Evolutionary conservation across 129 eudicot genomes (phyloP).

Genomic region (Flaveria brownii): DNA sequence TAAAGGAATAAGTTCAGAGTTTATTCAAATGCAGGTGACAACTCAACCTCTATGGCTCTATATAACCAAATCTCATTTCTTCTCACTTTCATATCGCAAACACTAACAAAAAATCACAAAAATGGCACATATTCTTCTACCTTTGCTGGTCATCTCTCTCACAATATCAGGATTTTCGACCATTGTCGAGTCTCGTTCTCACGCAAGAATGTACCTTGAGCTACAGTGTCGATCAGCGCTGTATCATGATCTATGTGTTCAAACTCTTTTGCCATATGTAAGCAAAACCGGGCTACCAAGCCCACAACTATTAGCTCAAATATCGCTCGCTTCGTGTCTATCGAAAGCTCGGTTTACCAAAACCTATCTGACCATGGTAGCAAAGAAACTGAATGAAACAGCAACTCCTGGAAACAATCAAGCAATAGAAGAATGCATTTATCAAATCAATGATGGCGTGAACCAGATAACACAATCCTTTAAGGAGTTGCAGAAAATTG

Average conservation of each 20-base stretch:
- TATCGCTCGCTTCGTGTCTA: slow-evolving; percentile 53
- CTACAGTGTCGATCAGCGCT: slow-evolving; percentile 49
- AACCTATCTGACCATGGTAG: slow-evolving; percentile 43
- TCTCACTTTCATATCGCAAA: slow-evolving; percentile 27
- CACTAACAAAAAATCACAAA: slow-evolving; percentile 20
- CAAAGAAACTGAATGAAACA: slow-evolving; percentile 33
- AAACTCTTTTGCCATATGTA: slow-evolving; percentile 39
- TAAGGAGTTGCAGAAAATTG: slow-evolving; percentile 44
- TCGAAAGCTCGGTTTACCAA: slow-evolving; percentile 48
- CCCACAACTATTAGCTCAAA: slow-evolving; percentile 55
- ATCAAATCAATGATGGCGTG: slow-evolving; percentile 59
- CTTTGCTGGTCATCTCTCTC: slow-evolving; percentile 35
- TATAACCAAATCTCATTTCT: slow-evolving; percentile 12
- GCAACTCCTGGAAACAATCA: slow-evolving; percentile 36
- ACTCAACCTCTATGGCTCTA: slow-evolving; percentile 26
- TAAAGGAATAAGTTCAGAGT: slow-evolving; percentile 27
- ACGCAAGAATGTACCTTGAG: slow-evolving; percentile 52
- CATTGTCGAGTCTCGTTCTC: slow-evolving; percentile 44
- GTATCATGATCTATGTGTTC: slow-evolving; percentile 52
- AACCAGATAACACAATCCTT: slow-evolving; percentile 55
- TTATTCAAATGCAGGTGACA: slow-evolving; percentile 28
- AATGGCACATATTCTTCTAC: slow-evolving; percentile 35
- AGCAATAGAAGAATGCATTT: slow-evolving; percentile 51
- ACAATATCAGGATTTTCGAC: slow-evolving; percentile 36
- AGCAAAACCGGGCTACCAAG: slow-evolving; percentile 31